These are phyloP conservation scores for Chytriomyces confervae DNA, from an alignment of 192 early-diverging fungal species.

Conservation along the genomic window DNA sequence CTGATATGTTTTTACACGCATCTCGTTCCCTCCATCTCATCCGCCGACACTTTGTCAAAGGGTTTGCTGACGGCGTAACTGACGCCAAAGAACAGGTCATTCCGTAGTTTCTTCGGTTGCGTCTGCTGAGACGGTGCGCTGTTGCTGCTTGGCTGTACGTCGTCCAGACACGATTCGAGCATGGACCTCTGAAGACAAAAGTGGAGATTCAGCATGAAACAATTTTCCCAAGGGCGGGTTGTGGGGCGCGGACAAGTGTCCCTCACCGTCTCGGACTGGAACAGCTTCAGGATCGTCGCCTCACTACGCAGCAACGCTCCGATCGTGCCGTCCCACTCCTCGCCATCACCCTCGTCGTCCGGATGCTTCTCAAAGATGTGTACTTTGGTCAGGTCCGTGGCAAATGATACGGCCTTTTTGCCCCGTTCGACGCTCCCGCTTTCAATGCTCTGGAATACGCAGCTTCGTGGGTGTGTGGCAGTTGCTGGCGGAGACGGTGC, in stretches of 20 bases:
- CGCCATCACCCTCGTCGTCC: not conserved
- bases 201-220: not conserved
- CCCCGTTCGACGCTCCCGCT: too few species aligned
- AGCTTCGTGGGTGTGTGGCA: too few species aligned
- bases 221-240: not conserved
- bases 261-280: not conserved
- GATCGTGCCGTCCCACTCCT: slow-evolving; percentile 1
- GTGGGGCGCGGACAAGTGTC: too few species aligned
- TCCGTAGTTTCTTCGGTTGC: not conserved
- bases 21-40: not conserved
- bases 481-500: too few species aligned
- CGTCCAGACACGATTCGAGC: not conserved
- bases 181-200: not conserved
- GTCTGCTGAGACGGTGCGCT: not conserved
- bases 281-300: not conserved
- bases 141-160: not conserved
- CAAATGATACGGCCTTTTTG: not conserved
- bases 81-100: not conserved
- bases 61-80: not conserved
- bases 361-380: not conserved
- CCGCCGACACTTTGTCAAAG: not conserved
- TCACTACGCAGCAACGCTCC: not conserved
- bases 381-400: not conserved
- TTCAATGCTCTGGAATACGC: too few species aligned
- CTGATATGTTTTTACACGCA: not conserved